Conservation (phyloP, 176 grass and related monocot species). For the Cymbopogon citratus region DNA sequence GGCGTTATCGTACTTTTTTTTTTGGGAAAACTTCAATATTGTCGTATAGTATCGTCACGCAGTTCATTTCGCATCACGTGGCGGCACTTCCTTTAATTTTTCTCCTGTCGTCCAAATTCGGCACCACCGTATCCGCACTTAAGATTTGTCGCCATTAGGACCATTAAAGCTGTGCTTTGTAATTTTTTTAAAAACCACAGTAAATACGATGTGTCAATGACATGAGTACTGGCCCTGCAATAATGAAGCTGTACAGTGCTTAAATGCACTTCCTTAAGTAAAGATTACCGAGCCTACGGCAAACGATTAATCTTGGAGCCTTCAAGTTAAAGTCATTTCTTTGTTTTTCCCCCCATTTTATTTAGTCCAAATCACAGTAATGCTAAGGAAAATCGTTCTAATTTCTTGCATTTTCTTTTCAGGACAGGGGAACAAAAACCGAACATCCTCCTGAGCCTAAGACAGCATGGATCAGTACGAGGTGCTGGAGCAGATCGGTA, state of each 20-base stretch:
- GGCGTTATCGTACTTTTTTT: too few species aligned
- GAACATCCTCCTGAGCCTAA: not conserved
- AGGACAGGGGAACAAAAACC: not conserved
- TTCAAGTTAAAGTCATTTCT: not conserved
- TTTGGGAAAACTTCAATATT: not conserved
- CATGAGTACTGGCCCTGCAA: not conserved
- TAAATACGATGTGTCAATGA: too few species aligned
- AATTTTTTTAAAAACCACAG: not conserved
- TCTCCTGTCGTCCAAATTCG: not conserved
- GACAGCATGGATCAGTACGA: conserved; percentile 72
- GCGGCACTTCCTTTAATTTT: not conserved
- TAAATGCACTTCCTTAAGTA: not conserved
- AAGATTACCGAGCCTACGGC: not conserved
- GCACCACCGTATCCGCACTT: not conserved
- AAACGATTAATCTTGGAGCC: not conserved
- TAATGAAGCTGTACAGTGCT: not conserved
- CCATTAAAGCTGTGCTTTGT: not conserved
- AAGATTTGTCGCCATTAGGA: conserved; percentile 18
- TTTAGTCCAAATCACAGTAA: not conserved
- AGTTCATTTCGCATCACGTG: conserved; percentile 15
- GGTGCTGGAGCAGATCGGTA: conserved; percentile 88
- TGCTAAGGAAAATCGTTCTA: not conserved
- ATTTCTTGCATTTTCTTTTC: conserved; percentile 6
- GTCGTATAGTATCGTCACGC: conserved; percentile 14
- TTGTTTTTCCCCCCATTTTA: not conserved